Evolutionary conservation across 2,329 filamentous ascomycete genomes (phyloP).

Genomic region (Pseudogymnoascus sp.): DNA sequence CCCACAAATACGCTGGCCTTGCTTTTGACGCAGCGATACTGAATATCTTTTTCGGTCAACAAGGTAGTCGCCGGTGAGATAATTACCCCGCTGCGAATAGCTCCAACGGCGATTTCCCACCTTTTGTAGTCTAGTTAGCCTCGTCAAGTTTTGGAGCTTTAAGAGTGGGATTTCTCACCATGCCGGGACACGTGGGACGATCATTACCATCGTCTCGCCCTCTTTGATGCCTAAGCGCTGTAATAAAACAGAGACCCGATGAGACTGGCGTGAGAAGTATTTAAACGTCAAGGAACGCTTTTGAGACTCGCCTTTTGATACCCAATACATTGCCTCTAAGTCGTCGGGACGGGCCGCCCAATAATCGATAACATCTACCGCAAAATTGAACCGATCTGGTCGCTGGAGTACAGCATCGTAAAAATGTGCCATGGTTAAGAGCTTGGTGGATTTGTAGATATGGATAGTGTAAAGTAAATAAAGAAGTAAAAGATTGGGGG

Average conservation of each 20-base stretch:
- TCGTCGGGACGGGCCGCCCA: conserved; percentile 31
- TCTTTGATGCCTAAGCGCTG: conserved; percentile 28
- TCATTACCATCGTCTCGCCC: conserved; percentile 34
- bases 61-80: conserved; percentile 36
- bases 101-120: conserved; percentile 37
- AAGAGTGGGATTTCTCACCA: conserved; percentile 22
- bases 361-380: conserved; percentile 36
- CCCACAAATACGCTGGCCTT: conserved; percentile 35
- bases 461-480: background rate
- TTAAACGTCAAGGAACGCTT: conserved; percentile 30
- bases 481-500: background rate
- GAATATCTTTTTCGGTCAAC: conserved; percentile 35
- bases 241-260: conserved; percentile 33
- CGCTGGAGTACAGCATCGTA: background rate
- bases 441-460: background rate
- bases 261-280: conserved; percentile 34
- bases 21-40: conserved; percentile 32
- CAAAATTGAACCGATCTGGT: conserved; percentile 34
- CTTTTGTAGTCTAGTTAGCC: conserved; percentile 20
- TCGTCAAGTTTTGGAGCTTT: background rate
- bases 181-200: conserved; percentile 33
- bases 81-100: conserved; percentile 33
- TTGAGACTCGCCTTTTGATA: conserved; percentile 30
- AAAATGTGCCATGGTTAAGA: background rate
- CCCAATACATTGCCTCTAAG: conserved; percentile 35